phyloP scores from a whole-genome alignment of 306 rosid species.

The Corylus americana region DNA sequence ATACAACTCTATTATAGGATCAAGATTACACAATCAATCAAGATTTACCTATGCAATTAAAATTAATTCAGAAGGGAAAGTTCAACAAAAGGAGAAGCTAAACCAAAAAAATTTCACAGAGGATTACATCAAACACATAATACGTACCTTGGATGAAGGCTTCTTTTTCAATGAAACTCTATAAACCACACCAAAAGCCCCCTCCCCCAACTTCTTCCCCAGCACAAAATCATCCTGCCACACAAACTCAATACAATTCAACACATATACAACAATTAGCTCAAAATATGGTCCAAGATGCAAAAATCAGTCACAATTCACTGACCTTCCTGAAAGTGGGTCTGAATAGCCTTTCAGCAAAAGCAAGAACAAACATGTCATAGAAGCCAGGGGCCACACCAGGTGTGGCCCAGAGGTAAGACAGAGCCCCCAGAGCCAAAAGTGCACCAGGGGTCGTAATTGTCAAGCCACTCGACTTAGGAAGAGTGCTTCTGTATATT shows the following conservation, averaged over 20 bases:
- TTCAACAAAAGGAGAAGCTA: background rate
- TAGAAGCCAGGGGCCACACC: slow-evolving; percentile 97
- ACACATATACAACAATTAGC: background rate
- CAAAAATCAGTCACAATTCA: slow-evolving; percentile 7
- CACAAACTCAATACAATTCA: slow-evolving; percentile 20
- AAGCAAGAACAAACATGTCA: slow-evolving; percentile 97
- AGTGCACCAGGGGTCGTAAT: slow-evolving; percentile 72
- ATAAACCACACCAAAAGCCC: slow-evolving; percentile 93
- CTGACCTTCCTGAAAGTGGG: slow-evolving; percentile 77
- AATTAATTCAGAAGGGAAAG: background rate
- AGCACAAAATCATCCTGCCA: slow-evolving; percentile 85
- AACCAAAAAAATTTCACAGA: slow-evolving; percentile 1
- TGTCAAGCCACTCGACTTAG: slow-evolving; percentile 66
- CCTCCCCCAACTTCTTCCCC: slow-evolving; percentile 94
- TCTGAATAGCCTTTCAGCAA: slow-evolving; percentile 74
- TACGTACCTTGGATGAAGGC: slow-evolving; percentile 68
- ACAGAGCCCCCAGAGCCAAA: slow-evolving; percentile 71
- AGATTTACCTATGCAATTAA: background rate
- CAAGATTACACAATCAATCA: background rate
- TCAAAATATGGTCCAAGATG: background rate
- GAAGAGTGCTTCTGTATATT: slow-evolving; percentile 89
- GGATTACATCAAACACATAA: slow-evolving; percentile 15
- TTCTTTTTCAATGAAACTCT: slow-evolving; percentile 69
- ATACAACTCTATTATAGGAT: background rate
- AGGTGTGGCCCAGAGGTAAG: slow-evolving; percentile 96